Percentiles rank a stretch among this genome's conserved stretches.
Evolutionary conservation across 805 yeast genomes (phyloP).

Genomic region (Pachysolen tannophilus): DNA sequence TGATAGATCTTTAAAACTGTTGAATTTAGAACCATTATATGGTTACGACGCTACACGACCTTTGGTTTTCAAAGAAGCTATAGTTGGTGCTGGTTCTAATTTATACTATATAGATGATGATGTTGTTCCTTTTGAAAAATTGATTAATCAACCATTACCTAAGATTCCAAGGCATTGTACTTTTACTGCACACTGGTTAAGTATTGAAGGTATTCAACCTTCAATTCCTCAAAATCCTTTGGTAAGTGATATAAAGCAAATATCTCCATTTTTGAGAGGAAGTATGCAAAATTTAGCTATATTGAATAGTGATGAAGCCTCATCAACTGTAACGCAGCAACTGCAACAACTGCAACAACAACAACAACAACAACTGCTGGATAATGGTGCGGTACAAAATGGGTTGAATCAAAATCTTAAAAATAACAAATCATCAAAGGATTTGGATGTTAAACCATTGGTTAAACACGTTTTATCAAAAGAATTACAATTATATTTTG

Average conservation of each 20-base stretch:
- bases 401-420: too few species aligned
- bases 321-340: constrained; percentile 11
- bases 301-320: constrained; percentile 39
- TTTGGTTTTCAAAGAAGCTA: constrained; percentile 75
- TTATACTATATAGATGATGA: constrained; percentile 86
- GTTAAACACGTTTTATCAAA: constrained; percentile 94
- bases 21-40: constrained; percentile 91
- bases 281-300: constrained; percentile 60
- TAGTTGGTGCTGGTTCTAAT: constrained; percentile 88
- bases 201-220: constrained; percentile 98
- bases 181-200: constrained; percentile 95
- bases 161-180: constrained; percentile 89
- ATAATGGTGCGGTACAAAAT: not conserved
- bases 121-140: constrained; percentile 88
- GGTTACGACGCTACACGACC: constrained; percentile 75
- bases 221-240: constrained; percentile 95
- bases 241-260: constrained; percentile 63
- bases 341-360: constrained; percentile 10
- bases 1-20: constrained; percentile 68
- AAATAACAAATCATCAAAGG: constrained; percentile 30
- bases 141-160: constrained; percentile 91
- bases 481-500: constrained; percentile 89
- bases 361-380: constrained; percentile 2
- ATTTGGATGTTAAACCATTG: constrained; percentile 70
- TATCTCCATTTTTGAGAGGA: constrained; percentile 78